Evolutionary conservation across 345 rosid genomes (phyloP), one percentile per base, ranked within the genome.

Genomic region (Eucalyptus curtisii): DNA sequence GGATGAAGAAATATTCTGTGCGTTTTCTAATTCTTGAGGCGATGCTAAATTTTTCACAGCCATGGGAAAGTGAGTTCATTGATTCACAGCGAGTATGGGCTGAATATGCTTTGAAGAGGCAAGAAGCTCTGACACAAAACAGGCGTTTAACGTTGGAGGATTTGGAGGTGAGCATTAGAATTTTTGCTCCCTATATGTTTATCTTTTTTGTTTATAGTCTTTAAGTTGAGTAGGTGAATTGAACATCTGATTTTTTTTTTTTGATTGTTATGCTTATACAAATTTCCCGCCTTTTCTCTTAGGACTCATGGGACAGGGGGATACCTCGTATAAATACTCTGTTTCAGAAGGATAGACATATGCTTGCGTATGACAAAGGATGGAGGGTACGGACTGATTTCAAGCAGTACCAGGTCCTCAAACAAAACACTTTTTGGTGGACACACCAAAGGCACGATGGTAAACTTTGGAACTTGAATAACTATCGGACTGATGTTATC

Each of bases 241-340:
- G 88, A 45, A 66, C 19, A 20, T 47, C 1, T 45, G 53, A 48
- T n/a, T 87, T 16, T 16, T 42, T 50, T 40, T 86, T 86, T 50
- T 86, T 86, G 48, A 33, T 59, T 31, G 48, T 27, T 53, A 59
- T 17, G 59, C 85, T 87, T 47, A 87, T 37, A 9, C 15, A 76
- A 76, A 40, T 49, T 61, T 79, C 79, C 64, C 53, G 53, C 15
- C 16, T 87, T 87, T 76, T 53, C 86, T 31, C 44, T 88, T 95
- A 98, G 99, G 99, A 98, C 93, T 98, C 99, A 25, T 98, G 99
- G 99, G 99, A 98, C 91, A 95, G 99, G 92, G 99, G 99, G 55
- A 98, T 98, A 92, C 99, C 99, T 42, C 99, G 99, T 68, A 98
- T 98, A 66, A 98, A 98, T 91, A 98, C 99, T 14, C 91, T 98